Evolutionary conservation across 2,329 filamentous ascomycete genomes (phyloP), one percentile per base, ranked within the genome.

Genomic region (Curvularia eragrostidis): DNA sequence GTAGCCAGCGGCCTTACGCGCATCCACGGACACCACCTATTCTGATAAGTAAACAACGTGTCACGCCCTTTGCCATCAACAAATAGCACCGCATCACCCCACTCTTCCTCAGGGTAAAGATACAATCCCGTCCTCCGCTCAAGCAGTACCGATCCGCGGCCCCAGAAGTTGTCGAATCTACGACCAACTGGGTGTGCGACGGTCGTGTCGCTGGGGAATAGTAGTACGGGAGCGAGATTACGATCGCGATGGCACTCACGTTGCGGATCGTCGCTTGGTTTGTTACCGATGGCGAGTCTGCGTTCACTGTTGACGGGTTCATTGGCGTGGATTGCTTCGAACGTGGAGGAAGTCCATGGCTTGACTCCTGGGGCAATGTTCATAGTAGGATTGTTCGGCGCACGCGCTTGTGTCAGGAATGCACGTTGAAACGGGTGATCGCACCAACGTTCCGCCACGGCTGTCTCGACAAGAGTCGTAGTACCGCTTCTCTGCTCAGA

Each of bases 1-100:
- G 50, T 52, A 52, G 50, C 50, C 41, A 46, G 19, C 30, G 50
- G 50, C 21, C 50, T 52, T 36, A 12, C 28, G 12, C 50, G 50
- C 50, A 52, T 52, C 50, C 50, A 52, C 18, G 50, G 50, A 52
- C 50, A 52, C 50, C 50, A 52, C 41, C 50, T 28, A 42, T 38
- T 52, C 19, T 52, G 50, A 52, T 52, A 52, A 19, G 50, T 52
- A 23, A 52, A 52, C 19, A 52, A 46, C 19, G 41, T 52, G 13
- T 44, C 50, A 13, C 41, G 39, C 28, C 50, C 19, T 46, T 46
- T 52, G 50, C 50, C 41, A 44, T 52, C 39, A 44, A 52, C 41
- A 44, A 52, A 52, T 36, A 52, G 41, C 39, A 52, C 50, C 28
- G 50, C 39, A 39, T 52, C 50, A 36, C 50, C 50, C 50, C 50